Percentiles rank a stretch among this genome's conserved stretches.
phyloP scores from a whole-genome alignment of 2,329 filamentous ascomycete genomes.

The Sporothrix phasma region DNA sequence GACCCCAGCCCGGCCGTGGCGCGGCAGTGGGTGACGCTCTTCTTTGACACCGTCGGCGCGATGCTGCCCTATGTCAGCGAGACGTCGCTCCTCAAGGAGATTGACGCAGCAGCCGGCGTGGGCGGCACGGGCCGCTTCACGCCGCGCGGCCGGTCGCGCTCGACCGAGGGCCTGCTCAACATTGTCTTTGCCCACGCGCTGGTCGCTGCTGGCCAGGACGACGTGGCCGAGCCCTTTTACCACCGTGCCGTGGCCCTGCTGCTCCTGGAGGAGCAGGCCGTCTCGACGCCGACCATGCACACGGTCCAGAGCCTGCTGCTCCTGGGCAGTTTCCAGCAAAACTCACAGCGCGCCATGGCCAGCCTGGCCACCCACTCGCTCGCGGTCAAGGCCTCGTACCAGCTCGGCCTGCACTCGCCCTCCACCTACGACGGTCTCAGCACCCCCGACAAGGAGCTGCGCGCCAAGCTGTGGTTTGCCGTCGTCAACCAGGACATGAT shows the following conservation, averaged over 20 bases:
- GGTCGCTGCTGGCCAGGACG: slow-evolving; percentile 16
- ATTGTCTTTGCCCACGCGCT: slow-evolving; percentile 25
- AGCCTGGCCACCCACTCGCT: slow-evolving; percentile 26
- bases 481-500: slow-evolving; percentile 26
- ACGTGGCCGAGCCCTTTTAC: slow-evolving; percentile 23
- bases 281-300: slow-evolving; percentile 17
- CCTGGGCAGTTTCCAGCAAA: slow-evolving; percentile 27
- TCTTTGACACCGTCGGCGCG: slow-evolving; percentile 25
- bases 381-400: slow-evolving; percentile 26
- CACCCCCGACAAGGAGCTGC: slow-evolving; percentile 22
- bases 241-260: slow-evolving; percentile 21
- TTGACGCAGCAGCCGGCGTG: slow-evolving; percentile 12
- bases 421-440: slow-evolving; percentile 22
- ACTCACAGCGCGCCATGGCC: slow-evolving; percentile 26
- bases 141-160: slow-evolving; percentile 6
- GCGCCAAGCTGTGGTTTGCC: slow-evolving; percentile 25
- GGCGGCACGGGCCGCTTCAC: not conserved
- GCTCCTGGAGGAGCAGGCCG: slow-evolving; percentile 22
- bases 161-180: slow-evolving; percentile 20
- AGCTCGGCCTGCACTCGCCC: slow-evolving; percentile 27
- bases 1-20: slow-evolving; percentile 19
- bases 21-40: slow-evolving; percentile 20
- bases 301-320: slow-evolving; percentile 27
- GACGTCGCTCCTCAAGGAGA: slow-evolving; percentile 18
- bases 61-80: slow-evolving; percentile 23